Conservation (phyloP, 371 early-diverging fungal genomes). For the Syncephalastrum monosporum region DNA sequence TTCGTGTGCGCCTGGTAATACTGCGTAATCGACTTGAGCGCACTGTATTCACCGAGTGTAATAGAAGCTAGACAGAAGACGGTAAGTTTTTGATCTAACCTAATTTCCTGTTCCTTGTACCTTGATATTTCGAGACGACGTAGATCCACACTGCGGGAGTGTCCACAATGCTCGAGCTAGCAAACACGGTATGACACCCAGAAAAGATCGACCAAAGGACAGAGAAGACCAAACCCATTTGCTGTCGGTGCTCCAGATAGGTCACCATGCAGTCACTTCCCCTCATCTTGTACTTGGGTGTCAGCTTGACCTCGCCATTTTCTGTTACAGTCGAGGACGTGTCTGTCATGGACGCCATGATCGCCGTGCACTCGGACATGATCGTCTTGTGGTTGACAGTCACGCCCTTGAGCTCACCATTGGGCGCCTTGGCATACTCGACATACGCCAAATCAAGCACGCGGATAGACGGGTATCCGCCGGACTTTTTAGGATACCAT, state of each 20-base stretch:
- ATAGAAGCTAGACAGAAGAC: slow-evolving; percentile 53
- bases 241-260: slow-evolving; percentile 82
- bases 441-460: slow-evolving; percentile 78
- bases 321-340: slow-evolving; percentile 12
- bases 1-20: slow-evolving; percentile 51
- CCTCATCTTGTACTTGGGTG: slow-evolving; percentile 16
- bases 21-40: slow-evolving; percentile 56
- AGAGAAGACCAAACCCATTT: slow-evolving; percentile 74
- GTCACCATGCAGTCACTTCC: slow-evolving; percentile 54
- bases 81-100: not conserved
- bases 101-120: slow-evolving; percentile 13
- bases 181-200: slow-evolving; percentile 68
- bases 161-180: slow-evolving; percentile 63
- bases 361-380: slow-evolving; percentile 64
- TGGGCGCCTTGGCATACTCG: slow-evolving; percentile 80
- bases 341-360: slow-evolving; percentile 29
- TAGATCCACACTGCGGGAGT: slow-evolving; percentile 71
- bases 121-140: slow-evolving; percentile 60
- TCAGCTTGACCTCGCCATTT: slow-evolving; percentile 7
- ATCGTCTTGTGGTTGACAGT: slow-evolving; percentile 77
- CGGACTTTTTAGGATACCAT: slow-evolving; percentile 55
- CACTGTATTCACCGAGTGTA: slow-evolving; percentile 70
- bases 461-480: slow-evolving; percentile 39
- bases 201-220: slow-evolving; percentile 69
- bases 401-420: slow-evolving; percentile 85